Evolutionary conservation across 768 basidiomycete genomes (phyloP).

Genomic region (Auriscalpium microsporum): DNA sequence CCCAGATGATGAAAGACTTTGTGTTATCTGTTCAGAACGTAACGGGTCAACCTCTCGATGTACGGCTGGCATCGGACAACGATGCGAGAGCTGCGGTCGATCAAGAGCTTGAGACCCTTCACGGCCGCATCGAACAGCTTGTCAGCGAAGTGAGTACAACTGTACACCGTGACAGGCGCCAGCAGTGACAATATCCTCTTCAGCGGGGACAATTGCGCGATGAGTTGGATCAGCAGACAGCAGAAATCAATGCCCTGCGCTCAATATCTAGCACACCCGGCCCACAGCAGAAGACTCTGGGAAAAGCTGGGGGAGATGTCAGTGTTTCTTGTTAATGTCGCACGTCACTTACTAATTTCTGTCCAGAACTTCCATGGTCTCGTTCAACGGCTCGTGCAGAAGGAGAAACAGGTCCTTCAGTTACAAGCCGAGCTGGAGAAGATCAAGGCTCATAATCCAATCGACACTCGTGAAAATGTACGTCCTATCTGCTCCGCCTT

Average conservation of each 20-base stretch:
- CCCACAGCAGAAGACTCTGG: conserved; percentile 30
- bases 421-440: conserved; percentile 66
- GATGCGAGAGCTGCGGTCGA: conserved; percentile 36
- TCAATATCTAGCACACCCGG: conserved; percentile 34
- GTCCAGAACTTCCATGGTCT: conserved; percentile 59
- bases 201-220: conserved; percentile 45
- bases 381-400: conserved; percentile 71
- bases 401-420: conserved; percentile 77
- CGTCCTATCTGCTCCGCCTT: conserved; percentile 15
- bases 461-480: conserved; percentile 53
- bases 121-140: conserved; percentile 52
- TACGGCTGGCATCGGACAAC: conserved; percentile 33
- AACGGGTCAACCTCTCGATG: conserved; percentile 55
- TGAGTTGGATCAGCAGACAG: conserved; percentile 54
- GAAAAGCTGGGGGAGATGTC: conserved; percentile 52
- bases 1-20: conserved; percentile 50
- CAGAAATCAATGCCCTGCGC: conserved; percentile 58
- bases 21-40: conserved; percentile 53
- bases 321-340: not conserved
- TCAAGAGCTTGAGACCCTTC: conserved; percentile 54
- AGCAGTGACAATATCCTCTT: too few species aligned
- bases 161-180: too few species aligned
- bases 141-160: conserved; percentile 49
- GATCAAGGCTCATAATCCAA: conserved; percentile 48
- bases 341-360: conserved; percentile 1